Evolutionary conservation across 2,329 filamentous ascomycete species (phyloP).

Genomic region (Paraphaeosphaeria sporulosa): DNA sequence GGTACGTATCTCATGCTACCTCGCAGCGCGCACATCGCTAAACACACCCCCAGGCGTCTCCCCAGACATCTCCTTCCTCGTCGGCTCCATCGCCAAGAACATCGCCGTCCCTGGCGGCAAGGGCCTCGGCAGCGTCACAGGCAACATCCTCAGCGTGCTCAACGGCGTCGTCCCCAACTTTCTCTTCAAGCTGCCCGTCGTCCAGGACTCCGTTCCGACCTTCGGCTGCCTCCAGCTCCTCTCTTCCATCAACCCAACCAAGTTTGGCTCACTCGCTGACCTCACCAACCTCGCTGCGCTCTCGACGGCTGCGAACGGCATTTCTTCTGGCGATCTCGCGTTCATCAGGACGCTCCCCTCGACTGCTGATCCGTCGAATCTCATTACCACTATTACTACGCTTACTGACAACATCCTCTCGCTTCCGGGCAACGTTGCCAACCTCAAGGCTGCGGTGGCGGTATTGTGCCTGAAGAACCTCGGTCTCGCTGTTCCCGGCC

Average conservation of each 20-base stretch:
- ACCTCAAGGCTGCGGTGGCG: constrained; percentile 21
- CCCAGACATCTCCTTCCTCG: constrained; percentile 23
- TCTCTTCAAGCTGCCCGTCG: constrained; percentile 29
- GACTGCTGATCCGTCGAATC: constrained; percentile 19
- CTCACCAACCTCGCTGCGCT: constrained; percentile 21
- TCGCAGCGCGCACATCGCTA: not conserved
- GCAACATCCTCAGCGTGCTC: constrained; percentile 21
- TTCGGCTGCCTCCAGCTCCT: constrained; percentile 28
- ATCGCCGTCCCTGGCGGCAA: constrained; percentile 24
- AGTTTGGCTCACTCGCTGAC: constrained; percentile 20
- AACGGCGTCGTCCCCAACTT: constrained; percentile 25
- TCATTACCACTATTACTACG: constrained; percentile 22
- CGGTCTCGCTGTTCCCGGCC: constrained; percentile 23
- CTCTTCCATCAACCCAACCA: constrained; percentile 23
- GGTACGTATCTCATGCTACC: constrained; percentile 11
- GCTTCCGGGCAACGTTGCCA: constrained; percentile 22
- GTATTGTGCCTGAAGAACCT: constrained; percentile 20
- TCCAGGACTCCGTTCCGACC: constrained; percentile 25
- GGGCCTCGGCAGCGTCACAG: constrained; percentile 22
- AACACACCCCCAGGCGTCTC: constrained; percentile 15
- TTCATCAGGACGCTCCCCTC: constrained; percentile 24
- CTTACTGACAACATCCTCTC: constrained; percentile 21
- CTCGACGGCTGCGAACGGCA: constrained; percentile 14
- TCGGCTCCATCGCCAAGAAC: constrained; percentile 26
- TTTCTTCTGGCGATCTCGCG: constrained; percentile 20